These are phyloP conservation scores for Mediolabrus comicus DNA, from an alignment of 108 stramenopile species.

Conservation along the genomic window DNA sequence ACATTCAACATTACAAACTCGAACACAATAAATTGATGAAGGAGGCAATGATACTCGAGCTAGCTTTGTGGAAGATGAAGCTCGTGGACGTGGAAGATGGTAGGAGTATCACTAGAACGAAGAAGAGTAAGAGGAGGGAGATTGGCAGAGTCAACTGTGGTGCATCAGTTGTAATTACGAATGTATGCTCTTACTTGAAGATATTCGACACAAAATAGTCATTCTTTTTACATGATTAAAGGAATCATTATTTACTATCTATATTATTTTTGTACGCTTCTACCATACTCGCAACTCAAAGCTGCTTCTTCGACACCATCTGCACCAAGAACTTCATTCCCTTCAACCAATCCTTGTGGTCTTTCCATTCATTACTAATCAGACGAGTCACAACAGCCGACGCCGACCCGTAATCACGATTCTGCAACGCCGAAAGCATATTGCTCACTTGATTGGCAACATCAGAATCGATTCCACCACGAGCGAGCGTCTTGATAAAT, in stretches of 20 bases:
- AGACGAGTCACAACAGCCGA: constrained; percentile 67
- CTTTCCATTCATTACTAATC: constrained; percentile 84
- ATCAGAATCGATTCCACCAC: constrained; percentile 63
- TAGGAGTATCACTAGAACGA: no score
- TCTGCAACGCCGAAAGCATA: constrained; percentile 53
- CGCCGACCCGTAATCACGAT: constrained; percentile 67
- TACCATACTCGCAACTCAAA: constrained; percentile 8
- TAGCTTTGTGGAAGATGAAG: no score
- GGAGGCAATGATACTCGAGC: no score
- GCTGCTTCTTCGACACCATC: constrained; percentile 75
- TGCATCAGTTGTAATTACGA: not conserved
- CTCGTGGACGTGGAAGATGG: no score
- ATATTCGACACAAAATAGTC: no score
- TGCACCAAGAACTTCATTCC: constrained; percentile 90
- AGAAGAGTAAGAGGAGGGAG: no score
- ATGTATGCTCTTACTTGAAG: not conserved
- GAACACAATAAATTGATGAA: no score
- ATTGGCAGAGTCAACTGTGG: no score
- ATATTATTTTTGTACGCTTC: not conserved
- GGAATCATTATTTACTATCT: not conserved
- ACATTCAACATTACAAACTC: no score
- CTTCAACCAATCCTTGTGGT: constrained; percentile 97
- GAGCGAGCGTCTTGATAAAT: constrained; percentile 69
- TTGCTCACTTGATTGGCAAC: constrained; percentile 47
- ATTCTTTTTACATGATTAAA: not conserved